phyloP scores from a whole-genome alignment of 106 monocot genomes.

The Hemerocallis citrina region DNA sequence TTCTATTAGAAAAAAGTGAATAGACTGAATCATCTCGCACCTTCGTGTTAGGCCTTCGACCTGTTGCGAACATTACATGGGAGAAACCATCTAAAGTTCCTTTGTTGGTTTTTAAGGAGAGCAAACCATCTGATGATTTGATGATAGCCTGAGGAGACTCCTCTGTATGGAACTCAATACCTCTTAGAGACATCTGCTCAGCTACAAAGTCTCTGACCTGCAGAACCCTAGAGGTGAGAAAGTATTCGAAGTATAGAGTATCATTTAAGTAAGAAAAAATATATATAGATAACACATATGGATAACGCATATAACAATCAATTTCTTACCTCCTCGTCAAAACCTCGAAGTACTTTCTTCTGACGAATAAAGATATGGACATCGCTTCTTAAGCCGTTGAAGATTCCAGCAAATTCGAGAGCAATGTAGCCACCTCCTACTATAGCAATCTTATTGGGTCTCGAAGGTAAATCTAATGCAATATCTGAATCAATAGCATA shows the following conservation, averaged over 20 bases:
- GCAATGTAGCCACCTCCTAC: conserved; percentile 97
- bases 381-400: conserved; percentile 87
- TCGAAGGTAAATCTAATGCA: conserved; percentile 77
- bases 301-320: no score
- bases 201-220: conserved; percentile 92
- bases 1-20: no score
- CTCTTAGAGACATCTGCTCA: conserved; percentile 93
- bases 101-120: conserved; percentile 83
- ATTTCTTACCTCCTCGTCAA: conserved; percentile 99
- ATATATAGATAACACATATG: no score
- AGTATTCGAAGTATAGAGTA: no score
- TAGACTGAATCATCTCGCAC: conserved; percentile 12
- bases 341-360: conserved; percentile 95
- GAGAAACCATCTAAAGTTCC: conserved; percentile 81
- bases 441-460: conserved; percentile 95
- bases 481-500: conserved; percentile 92
- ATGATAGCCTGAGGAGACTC: conserved; percentile 52
- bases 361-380: conserved; percentile 96
- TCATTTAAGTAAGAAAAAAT: no score
- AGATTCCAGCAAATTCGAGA: conserved; percentile 96
- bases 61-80: conserved; percentile 88
- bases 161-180: conserved; percentile 70
- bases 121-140: conserved; percentile 64
- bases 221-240: conserved; percentile 6
- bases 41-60: conserved; percentile 81